These are phyloP conservation scores for Delphinella strobiligena DNA, from an alignment of 2,329 filamentous ascomycete species.

Conservation along the genomic window DNA sequence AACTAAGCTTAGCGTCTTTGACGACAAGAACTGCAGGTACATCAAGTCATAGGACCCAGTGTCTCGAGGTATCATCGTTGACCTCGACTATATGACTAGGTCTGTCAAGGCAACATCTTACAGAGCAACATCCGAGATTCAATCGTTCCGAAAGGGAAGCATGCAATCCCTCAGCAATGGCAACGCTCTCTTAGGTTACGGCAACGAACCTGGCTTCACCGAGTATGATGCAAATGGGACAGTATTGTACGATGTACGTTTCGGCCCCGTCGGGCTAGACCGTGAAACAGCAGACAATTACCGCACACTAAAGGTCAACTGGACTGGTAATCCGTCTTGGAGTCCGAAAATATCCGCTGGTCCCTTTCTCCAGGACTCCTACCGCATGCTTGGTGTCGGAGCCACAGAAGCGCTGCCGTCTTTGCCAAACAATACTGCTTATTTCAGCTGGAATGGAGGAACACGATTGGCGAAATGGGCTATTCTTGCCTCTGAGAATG, in stretches of 20 bases:
- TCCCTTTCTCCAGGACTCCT: neutral
- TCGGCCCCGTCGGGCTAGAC: constrained; percentile 16
- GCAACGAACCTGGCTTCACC: constrained; percentile 26
- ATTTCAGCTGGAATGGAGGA: constrained; percentile 42
- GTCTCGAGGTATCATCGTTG: neutral
- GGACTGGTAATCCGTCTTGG: constrained; percentile 1
- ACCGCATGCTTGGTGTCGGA: neutral
- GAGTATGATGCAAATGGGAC: constrained; percentile 32
- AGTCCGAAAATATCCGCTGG: constrained; percentile 2
- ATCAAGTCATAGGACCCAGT: neutral
- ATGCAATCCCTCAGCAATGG: constrained; percentile 40
- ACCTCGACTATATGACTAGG: neutral
- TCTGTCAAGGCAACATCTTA: neutral
- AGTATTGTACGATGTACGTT: constrained; percentile 40
- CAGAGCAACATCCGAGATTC: neutral
- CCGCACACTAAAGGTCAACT: constrained; percentile 4
- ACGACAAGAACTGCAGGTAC: constrained; percentile 1
- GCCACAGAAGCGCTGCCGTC: no score
- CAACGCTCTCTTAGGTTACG: constrained; percentile 45
- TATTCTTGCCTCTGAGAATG: constrained; percentile 4
- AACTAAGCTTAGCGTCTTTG: neutral
- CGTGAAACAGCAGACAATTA: constrained; percentile 6
- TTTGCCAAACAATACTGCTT: constrained; percentile 20
- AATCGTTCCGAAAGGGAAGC: constrained; percentile 25
- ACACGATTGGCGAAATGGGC: constrained; percentile 25